These are phyloP conservation scores for Coix lacrymajobi DNA, from an alignment of 176 grass and related monocot genomes.

Conservation along the genomic window DNA sequence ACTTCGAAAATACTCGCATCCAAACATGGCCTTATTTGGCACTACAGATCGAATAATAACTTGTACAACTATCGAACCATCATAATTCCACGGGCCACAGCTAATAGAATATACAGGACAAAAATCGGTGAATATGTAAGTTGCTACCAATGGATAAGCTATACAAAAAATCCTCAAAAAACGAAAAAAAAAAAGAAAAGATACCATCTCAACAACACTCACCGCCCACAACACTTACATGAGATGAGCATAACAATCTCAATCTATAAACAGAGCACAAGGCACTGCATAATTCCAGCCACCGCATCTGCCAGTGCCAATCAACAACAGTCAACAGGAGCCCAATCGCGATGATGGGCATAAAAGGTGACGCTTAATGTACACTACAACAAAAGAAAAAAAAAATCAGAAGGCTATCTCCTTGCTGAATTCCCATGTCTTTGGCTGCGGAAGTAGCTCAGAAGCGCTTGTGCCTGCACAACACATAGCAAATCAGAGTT, in stretches of 20 bases:
- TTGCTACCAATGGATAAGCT: slow-evolving; percentile 37
- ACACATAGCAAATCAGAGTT: neutral
- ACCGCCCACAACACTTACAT: slow-evolving; percentile 19
- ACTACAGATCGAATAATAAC: neutral
- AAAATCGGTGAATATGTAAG: slow-evolving; percentile 29
- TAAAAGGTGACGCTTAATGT: slow-evolving; percentile 23
- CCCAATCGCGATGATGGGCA: neutral
- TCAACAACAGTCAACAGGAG: neutral
- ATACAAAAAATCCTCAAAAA: slow-evolving; percentile 25
- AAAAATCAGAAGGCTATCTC: slow-evolving; percentile 36
- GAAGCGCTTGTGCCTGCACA: slow-evolving; percentile 81
- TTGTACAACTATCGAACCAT: slow-evolving; percentile 17
- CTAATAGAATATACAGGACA: slow-evolving; percentile 39
- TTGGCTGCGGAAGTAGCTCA: slow-evolving; percentile 95
- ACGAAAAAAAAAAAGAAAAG: neutral
- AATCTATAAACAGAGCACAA: slow-evolving; percentile 37
- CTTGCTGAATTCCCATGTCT: slow-evolving; percentile 68
- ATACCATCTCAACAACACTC: slow-evolving; percentile 33
- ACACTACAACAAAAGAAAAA: slow-evolving; percentile 23
- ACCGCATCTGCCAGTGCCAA: neutral
- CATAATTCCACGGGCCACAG: slow-evolving; percentile 12
- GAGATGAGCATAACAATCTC: slow-evolving; percentile 29
- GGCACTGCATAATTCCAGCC: neutral
- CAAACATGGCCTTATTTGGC: slow-evolving; percentile 3
- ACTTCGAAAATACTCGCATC: neutral